Percentiles rank a stretch among this genome's conserved stretches.
Conservation (phyloP, 2,329 filamentous ascomycete species). For the Chrysoporthe deuterocubensis region DNA sequence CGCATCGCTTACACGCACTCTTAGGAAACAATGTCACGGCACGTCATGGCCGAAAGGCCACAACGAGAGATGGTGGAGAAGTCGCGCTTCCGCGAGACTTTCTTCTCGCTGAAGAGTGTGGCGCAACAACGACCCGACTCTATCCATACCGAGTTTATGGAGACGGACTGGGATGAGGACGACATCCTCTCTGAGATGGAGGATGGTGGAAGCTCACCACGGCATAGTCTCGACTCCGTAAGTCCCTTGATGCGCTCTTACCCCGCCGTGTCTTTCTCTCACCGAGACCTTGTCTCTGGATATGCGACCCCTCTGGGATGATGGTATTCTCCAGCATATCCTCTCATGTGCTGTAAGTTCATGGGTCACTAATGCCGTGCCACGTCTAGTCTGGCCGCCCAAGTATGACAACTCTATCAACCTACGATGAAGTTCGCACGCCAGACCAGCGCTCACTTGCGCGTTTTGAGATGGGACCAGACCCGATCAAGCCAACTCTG, state of each 20-base stretch:
- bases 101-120: slow-evolving; percentile 62
- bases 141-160: slow-evolving; percentile 76
- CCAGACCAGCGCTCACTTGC: slow-evolving; percentile 48
- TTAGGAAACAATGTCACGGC: slow-evolving; percentile 42
- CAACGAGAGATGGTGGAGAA: slow-evolving; percentile 59
- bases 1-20: slow-evolving; percentile 17
- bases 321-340: not conserved
- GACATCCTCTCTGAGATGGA: slow-evolving; percentile 61
- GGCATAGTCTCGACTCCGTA: slow-evolving; percentile 74
- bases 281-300: not conserved
- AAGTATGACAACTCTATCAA: slow-evolving; percentile 85
- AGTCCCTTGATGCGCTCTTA: slow-evolving; percentile 37
- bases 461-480: slow-evolving; percentile 38
- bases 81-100: slow-evolving; percentile 55
- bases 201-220: slow-evolving; percentile 64
- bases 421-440: slow-evolving; percentile 81
- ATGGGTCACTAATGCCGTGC: slow-evolving; percentile 28
- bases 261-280: not conserved
- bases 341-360: not conserved
- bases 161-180: slow-evolving; percentile 76
- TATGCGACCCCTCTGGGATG: not conserved
- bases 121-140: slow-evolving; percentile 65
- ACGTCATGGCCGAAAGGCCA: slow-evolving; percentile 43
- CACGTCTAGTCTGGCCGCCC: slow-evolving; percentile 65
- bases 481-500: slow-evolving; percentile 68